Conservation (phyloP, 495 filamentous ascomycete species). For the Neurospora sp. region DNA sequence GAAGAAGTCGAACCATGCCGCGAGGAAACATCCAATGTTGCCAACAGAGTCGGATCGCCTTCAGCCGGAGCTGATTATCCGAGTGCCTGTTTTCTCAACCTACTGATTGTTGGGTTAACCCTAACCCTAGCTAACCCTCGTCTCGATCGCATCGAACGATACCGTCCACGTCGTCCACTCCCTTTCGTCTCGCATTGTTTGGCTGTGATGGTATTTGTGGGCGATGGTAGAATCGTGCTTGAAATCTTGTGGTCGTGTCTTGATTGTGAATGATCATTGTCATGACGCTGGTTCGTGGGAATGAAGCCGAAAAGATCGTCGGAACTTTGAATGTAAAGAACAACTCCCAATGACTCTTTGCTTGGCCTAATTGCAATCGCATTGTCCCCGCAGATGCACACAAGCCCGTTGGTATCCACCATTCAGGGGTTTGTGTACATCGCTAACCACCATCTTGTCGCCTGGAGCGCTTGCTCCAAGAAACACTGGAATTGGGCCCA, state of each 20-base stretch:
- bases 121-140: too few species aligned
- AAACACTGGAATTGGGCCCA: neutral
- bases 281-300: too few species aligned
- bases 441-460: neutral
- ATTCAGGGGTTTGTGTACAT: neutral
- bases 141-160: too few species aligned
- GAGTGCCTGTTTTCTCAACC: neutral
- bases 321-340: too few species aligned
- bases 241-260: too few species aligned
- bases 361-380: neutral
- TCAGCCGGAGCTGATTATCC: neutral
- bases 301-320: neutral
- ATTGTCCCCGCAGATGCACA: neutral
- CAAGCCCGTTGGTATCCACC: neutral
- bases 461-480: neutral
- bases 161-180: too few species aligned
- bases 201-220: too few species aligned
- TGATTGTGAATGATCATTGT: too few species aligned
- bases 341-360: too few species aligned
- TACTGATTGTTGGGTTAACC: neutral
- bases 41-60: neutral
- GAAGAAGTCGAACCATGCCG: neutral
- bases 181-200: too few species aligned
- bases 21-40: neutral
- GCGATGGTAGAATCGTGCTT: too few species aligned